Conservation (phyloP, 2,329 filamentous ascomycete genomes). For the Rhynchosporium agropyri region DNA sequence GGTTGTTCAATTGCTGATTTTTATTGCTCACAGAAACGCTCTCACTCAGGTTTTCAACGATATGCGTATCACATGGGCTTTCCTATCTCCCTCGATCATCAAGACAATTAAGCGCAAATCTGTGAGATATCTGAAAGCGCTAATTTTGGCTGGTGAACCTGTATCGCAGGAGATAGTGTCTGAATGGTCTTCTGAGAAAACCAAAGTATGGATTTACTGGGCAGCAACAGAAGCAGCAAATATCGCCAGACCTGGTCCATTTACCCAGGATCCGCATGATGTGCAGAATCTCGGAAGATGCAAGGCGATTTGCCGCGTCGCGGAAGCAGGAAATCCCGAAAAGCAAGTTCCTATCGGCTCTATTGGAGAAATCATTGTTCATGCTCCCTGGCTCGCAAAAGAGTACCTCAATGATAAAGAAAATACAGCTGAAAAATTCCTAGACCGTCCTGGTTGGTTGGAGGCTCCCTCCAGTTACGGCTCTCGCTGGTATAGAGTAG, state of each 20-base stretch:
- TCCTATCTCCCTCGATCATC: constrained; percentile 36
- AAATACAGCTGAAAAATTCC: constrained; percentile 60
- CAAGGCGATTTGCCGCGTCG: constrained; percentile 43
- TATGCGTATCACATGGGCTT: constrained; percentile 30
- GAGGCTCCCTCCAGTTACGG: constrained; percentile 45
- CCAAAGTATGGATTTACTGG: constrained; percentile 27
- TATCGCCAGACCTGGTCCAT: neutral
- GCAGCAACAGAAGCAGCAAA: constrained; percentile 5
- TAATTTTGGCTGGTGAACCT: constrained; percentile 34
- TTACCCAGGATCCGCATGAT: constrained; percentile 2
- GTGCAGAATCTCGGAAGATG: constrained; percentile 13
- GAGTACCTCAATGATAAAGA: constrained; percentile 61
- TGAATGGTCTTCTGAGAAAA: constrained; percentile 41
- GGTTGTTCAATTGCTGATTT: no score
- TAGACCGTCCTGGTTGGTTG: constrained; percentile 55
- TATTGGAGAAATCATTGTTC: constrained; percentile 30
- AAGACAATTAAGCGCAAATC: constrained; percentile 28
- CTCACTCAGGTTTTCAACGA: constrained; percentile 37
- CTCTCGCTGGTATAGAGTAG: constrained; percentile 57
- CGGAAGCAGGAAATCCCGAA: constrained; percentile 26
- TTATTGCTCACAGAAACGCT: constrained; percentile 34
- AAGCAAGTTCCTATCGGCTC: constrained; percentile 26
- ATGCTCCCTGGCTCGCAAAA: constrained; percentile 58
- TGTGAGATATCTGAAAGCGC: constrained; percentile 28
- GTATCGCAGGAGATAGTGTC: constrained; percentile 45